These are phyloP conservation scores for Linum tenue DNA, from an alignment of 345 rosid species.

Conservation along the genomic window DNA sequence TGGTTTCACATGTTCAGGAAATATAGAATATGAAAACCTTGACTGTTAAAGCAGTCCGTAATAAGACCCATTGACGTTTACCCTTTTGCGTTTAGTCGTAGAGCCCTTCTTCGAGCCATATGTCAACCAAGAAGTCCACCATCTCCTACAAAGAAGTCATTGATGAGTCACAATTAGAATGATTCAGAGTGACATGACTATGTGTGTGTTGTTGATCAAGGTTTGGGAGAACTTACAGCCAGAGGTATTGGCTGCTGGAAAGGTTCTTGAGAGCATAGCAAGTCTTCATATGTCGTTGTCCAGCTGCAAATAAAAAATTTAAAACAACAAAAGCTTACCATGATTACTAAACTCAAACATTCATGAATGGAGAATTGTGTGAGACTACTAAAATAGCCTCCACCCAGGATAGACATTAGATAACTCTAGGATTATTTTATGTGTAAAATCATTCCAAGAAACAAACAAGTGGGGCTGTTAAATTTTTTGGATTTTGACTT, in stretches of 20 bases:
- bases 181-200: neutral
- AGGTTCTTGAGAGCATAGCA: constrained; percentile 28
- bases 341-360: no score
- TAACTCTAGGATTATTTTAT: neutral
- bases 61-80: no score
- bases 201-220: neutral
- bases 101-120: constrained; percentile 29
- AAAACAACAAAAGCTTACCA: neutral
- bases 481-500: no score
- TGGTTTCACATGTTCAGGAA: neutral
- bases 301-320: constrained; percentile 22
- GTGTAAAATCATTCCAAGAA: neutral
- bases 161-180: neutral
- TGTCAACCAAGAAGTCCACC: constrained; percentile 33
- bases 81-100: neutral
- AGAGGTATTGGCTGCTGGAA: constrained; percentile 36
- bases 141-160: constrained; percentile 26
- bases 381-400: no score
- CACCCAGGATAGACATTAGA: neutral
- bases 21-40: neutral
- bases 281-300: constrained; percentile 30
- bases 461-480: neutral
- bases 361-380: no score
- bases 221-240: constrained; percentile 22
- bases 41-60: neutral